Percentiles rank a stretch among this genome's conserved stretches.
phyloP scores from a whole-genome alignment of 345 rosid genomes.

The Conringia planisiliqua region DNA sequence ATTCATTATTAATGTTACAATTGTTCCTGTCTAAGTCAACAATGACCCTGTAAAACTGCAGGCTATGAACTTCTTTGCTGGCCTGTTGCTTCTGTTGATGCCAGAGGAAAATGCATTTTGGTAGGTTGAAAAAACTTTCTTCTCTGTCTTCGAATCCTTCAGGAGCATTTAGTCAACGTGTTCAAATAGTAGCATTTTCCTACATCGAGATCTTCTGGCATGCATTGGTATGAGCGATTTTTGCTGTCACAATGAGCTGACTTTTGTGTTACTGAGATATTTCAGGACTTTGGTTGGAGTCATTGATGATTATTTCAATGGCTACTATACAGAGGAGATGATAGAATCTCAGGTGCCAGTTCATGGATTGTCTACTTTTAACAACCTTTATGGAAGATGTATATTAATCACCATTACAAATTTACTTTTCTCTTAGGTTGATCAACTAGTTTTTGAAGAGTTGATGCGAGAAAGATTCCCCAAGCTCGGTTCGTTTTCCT shows the following conservation, averaged over 20 bases:
- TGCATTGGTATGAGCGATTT: neutral
- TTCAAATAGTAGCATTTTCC: too few species aligned
- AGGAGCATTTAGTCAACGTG: too few species aligned
- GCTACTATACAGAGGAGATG: conserved; percentile 92
- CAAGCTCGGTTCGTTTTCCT: conserved; percentile 74
- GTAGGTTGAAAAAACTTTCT: conserved; percentile 45
- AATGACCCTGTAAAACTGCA: conserved; percentile 42
- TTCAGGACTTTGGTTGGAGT: conserved; percentile 90
- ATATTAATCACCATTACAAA: neutral
- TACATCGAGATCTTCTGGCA: neutral
- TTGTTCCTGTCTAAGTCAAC: conserved; percentile 6
- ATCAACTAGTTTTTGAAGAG: conserved; percentile 96
- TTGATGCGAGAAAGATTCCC: conserved; percentile 92
- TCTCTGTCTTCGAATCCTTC: too few species aligned
- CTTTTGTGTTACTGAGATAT: conserved; percentile 17
- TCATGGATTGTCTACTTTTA: neutral
- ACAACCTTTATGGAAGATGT: neutral
- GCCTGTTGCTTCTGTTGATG: conserved; percentile 89
- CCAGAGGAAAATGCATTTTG: conserved; percentile 99
- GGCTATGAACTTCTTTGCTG: conserved; percentile 99
- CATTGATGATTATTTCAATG: conserved; percentile 88
- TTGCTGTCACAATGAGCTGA: conserved; percentile 17
- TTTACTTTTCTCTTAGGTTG: conserved; percentile 57
- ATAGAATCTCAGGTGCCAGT: conserved; percentile 81
- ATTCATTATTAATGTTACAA: neutral